These are phyloP conservation scores for Phytopythium litorale DNA, from an alignment of 352 stramenopile species.

Conservation along the genomic window DNA sequence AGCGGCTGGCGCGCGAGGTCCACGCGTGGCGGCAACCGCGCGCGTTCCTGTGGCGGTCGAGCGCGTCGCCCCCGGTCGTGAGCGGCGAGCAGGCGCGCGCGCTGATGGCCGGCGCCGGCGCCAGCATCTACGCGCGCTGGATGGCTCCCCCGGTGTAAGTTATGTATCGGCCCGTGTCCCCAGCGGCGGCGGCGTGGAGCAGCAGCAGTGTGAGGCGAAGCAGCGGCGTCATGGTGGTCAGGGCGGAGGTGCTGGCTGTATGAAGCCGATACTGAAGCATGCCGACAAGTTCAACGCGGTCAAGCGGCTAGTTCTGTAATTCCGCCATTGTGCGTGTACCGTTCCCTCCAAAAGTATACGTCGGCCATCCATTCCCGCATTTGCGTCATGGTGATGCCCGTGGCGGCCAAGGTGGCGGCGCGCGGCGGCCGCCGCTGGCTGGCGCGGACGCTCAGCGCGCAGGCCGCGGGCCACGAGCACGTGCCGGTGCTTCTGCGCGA, in stretches of 20 bases:
- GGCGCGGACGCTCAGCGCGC: conserved; percentile 2
- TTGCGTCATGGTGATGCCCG: too few species aligned
- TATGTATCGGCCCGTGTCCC: background rate
- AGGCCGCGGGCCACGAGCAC: conserved; percentile 22
- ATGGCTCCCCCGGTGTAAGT: conserved; percentile 21
- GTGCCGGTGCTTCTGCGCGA: conserved; percentile 61
- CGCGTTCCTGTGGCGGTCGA: conserved; percentile 40
- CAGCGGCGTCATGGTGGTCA: too few species aligned
- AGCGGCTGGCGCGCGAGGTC: conserved; percentile 35
- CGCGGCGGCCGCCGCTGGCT: background rate
- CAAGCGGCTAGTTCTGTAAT: background rate
- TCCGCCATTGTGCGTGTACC: too few species aligned
- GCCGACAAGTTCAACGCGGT: background rate
- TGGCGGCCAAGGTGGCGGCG: background rate
- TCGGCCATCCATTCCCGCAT: background rate
- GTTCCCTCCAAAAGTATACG: background rate
- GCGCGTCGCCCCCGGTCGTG: conserved; percentile 24
- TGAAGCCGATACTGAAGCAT: too few species aligned
- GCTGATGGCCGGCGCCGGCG: conserved; percentile 23
- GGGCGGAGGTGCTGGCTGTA: too few species aligned
- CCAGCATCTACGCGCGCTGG: conserved; percentile 31
- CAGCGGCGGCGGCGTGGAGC: background rate
- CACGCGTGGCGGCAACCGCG: conserved; percentile 39
- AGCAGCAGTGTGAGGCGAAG: too few species aligned
- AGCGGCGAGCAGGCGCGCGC: conserved; percentile 18